Conservation (phyloP, 352 stramenopile species). For the Globisporangium carolinianum region DNA sequence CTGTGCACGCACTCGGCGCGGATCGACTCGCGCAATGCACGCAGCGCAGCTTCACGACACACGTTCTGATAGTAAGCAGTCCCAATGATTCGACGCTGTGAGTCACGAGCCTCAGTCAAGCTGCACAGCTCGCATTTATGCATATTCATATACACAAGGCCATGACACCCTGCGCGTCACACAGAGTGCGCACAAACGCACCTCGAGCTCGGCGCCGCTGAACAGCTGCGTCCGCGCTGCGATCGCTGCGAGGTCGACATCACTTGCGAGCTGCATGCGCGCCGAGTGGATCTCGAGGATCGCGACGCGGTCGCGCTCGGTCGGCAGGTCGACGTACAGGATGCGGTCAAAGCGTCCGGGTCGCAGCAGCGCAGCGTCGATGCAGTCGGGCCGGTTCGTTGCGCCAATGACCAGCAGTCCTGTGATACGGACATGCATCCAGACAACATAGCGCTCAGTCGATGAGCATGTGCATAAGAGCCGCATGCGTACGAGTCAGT, state of each 20-base stretch:
- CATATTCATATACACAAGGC: background rate
- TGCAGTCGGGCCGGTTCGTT: slow-evolving; percentile 96
- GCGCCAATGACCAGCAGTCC: slow-evolving; percentile 94
- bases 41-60: slow-evolving; percentile 76
- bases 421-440: slow-evolving; percentile 1
- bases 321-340: slow-evolving; percentile 92
- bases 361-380: slow-evolving; percentile 96
- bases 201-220: slow-evolving; percentile 86
- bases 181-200: slow-evolving; percentile 11
- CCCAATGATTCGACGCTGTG: slow-evolving; percentile 1
- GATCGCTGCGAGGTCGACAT: slow-evolving; percentile 60
- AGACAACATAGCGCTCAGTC: background rate
- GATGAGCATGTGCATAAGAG: background rate
- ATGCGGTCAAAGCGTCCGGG: slow-evolving; percentile 95
- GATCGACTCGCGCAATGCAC: slow-evolving; percentile 67
- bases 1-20: slow-evolving; percentile 37
- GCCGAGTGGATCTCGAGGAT: slow-evolving; percentile 79
- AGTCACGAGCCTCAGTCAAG: background rate
- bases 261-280: slow-evolving; percentile 45
- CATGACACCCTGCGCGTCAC: too few relatives aligned
- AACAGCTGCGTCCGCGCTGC: slow-evolving; percentile 52
- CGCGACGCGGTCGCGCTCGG: slow-evolving; percentile 35
- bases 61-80: slow-evolving; percentile 48
- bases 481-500: background rate
- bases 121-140: background rate